Evolutionary conservation across 306 rosid species (phyloP).

Genomic region (Pyrus pyrifolia): DNA sequence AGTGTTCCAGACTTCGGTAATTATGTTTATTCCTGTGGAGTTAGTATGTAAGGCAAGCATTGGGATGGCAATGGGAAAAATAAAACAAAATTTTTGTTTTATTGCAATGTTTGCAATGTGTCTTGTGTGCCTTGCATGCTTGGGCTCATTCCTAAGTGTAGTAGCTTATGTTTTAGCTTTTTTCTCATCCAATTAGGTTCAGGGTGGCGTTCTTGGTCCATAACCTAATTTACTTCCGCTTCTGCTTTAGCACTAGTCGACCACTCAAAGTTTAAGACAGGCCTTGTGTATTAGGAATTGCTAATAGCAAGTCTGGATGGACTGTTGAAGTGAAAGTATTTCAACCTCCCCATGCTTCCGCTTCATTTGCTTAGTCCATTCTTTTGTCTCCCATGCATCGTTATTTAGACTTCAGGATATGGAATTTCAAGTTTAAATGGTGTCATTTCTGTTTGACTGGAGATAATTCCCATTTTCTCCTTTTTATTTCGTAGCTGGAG

Average conservation of each 20-base stretch:
- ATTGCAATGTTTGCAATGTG: not conserved
- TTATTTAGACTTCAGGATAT: not conserved
- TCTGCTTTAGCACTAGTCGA: not conserved
- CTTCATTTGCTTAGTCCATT: not conserved
- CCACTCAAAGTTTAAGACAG: not conserved
- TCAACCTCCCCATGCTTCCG: not conserved
- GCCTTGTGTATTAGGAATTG: not conserved
- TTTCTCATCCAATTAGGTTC: not conserved
- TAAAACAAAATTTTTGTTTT: not conserved
- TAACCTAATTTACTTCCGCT: no score
- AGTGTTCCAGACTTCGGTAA: constrained; percentile 66
- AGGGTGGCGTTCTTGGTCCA: not conserved
- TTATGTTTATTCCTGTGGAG: constrained; percentile 6
- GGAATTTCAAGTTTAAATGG: not conserved
- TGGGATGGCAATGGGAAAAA: not conserved
- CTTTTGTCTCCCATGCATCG: not conserved
- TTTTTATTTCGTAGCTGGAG: not conserved
- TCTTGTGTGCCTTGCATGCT: not conserved
- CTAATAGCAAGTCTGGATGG: not conserved
- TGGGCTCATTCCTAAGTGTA: no score
- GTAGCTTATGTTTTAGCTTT: not conserved
- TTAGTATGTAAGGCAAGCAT: not conserved
- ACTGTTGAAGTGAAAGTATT: not conserved
- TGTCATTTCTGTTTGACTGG: not conserved
- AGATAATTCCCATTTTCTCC: not conserved